phyloP scores from a whole-genome alignment of 495 filamentous ascomycete species.

The Aspergillus panamensis region DNA sequence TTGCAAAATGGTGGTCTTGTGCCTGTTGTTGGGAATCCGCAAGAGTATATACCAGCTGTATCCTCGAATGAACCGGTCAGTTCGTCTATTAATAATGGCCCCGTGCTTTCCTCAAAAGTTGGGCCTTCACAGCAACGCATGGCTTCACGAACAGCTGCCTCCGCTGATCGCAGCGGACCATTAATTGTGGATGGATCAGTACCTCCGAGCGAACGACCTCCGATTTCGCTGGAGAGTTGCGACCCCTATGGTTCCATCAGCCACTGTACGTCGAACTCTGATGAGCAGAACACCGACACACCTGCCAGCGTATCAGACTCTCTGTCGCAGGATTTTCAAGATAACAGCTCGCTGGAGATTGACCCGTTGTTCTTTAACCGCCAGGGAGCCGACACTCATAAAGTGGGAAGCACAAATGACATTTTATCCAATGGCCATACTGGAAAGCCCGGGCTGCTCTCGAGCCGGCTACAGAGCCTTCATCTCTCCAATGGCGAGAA shows the following conservation, averaged over 20 bases:
- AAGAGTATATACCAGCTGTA: constrained; percentile 40
- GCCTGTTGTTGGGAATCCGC: constrained; percentile 38
- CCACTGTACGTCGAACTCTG: constrained; percentile 39
- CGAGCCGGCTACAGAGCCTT: constrained; percentile 38
- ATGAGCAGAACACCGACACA: constrained; percentile 41
- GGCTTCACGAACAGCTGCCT: constrained; percentile 24
- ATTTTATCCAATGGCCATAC: constrained; percentile 17
- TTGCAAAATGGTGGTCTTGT: constrained; percentile 46
- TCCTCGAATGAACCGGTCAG: constrained; percentile 28
- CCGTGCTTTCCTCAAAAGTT: constrained; percentile 18
- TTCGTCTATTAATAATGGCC: constrained; percentile 24
- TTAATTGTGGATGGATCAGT: constrained; percentile 48
- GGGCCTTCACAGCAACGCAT: constrained; percentile 22
- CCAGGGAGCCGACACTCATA: constrained; percentile 29
- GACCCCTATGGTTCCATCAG: constrained; percentile 34
- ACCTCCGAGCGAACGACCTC: constrained; percentile 33
- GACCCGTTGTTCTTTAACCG: constrained; percentile 31
- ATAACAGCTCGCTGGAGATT: constrained; percentile 37
- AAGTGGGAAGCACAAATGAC: constrained; percentile 18
- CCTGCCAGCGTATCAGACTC: constrained; percentile 44
- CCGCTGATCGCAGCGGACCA: constrained; percentile 39
- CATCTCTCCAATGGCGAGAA: constrained; percentile 40
- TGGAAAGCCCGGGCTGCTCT: constrained; percentile 34
- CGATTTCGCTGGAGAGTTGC: constrained; percentile 27
- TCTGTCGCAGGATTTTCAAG: constrained; percentile 40